A percentile compares a stretch with the other conserved stretches of the same genome.
Evolutionary conservation across 257 asterid species (phyloP).

Genomic region (Gardenia jasminoides): DNA sequence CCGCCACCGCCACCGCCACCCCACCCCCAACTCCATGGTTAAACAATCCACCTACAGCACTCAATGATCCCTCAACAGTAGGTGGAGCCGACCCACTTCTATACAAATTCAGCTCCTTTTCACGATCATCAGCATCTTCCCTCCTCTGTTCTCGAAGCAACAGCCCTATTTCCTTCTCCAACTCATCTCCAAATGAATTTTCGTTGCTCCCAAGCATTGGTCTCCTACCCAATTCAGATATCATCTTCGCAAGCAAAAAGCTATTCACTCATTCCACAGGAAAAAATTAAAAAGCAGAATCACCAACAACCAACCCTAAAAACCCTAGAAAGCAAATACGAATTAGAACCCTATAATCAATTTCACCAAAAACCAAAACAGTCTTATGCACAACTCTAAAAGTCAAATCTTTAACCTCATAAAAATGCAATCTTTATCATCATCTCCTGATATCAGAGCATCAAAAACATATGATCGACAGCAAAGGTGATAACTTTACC

Average conservation of each 20-base stretch:
- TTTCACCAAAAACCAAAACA: slow-evolving; percentile 11
- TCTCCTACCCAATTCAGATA: slow-evolving; percentile 71
- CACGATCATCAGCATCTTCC: slow-evolving; percentile 76
- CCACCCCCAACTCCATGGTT: slow-evolving; percentile 46
- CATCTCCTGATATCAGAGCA: slow-evolving; percentile 19
- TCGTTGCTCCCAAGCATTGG: slow-evolving; percentile 72
- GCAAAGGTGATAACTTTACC: slow-evolving; percentile 22
- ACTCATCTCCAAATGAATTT: slow-evolving; percentile 77
- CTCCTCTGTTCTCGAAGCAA: slow-evolving; percentile 73
- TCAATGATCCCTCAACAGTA: slow-evolving; percentile 91
- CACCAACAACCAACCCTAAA: slow-evolving; percentile 18
- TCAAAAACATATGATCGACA: slow-evolving; percentile 32
- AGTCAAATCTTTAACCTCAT: slow-evolving; percentile 19
- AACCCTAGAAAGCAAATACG: slow-evolving; percentile 28
- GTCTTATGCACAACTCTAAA: slow-evolving; percentile 26
- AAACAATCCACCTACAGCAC: slow-evolving; percentile 85
- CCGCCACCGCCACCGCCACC: slow-evolving; percentile 19
- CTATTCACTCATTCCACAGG: slow-evolving; percentile 30
- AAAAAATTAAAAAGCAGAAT: neutral
- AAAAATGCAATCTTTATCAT: slow-evolving; percentile 45
- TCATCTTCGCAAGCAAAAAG: slow-evolving; percentile 37
- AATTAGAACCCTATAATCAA: slow-evolving; percentile 17
- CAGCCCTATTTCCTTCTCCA: slow-evolving; percentile 75
- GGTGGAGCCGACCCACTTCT: slow-evolving; percentile 99
- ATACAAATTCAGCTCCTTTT: slow-evolving; percentile 83